phyloP scores from a whole-genome alignment of 768 basidiomycete species.

The Mycena latifolia region DNA sequence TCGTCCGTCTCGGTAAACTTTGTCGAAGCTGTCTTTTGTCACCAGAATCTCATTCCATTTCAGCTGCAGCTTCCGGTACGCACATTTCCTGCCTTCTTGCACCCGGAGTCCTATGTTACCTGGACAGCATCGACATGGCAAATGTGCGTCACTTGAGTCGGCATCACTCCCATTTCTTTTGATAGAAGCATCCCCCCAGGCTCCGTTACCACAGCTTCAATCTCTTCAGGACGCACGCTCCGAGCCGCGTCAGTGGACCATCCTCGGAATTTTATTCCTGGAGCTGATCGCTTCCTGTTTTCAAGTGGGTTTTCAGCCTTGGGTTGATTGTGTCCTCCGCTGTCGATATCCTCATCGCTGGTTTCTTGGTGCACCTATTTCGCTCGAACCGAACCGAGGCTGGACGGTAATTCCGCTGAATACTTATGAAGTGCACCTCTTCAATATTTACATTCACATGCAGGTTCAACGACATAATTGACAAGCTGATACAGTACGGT shows the following conservation, averaged over 20 bases:
- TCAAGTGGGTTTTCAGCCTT: constrained; percentile 63
- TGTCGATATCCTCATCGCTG: constrained; percentile 64
- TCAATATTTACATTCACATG: background rate
- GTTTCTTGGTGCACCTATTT: constrained; percentile 57
- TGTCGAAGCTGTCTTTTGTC: background rate
- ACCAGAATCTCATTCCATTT: background rate
- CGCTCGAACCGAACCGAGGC: constrained; percentile 53
- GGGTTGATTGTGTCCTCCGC: constrained; percentile 63
- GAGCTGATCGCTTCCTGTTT: constrained; percentile 20
- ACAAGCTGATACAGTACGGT: constrained; percentile 62
- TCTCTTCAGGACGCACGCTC: constrained; percentile 34
- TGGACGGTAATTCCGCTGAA: constrained; percentile 45
- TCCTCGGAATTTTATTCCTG: background rate
- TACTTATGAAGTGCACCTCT: too few species aligned
- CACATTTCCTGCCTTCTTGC: background rate
- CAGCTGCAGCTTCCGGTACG: constrained; percentile 38
- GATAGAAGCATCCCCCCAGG: constrained; percentile 14
- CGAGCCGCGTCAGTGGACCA: constrained; percentile 9
- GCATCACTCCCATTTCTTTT: background rate
- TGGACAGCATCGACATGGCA: constrained; percentile 40
- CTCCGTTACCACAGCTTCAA: constrained; percentile 36
- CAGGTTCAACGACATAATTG: constrained; percentile 62
- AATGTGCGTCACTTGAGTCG: constrained; percentile 39
- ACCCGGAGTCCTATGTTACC: background rate
- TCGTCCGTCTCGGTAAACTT: constrained; percentile 39